phyloP scores from a whole-genome alignment of 108 stramenopile genomes.

The Nitzschia putrida region DNA sequence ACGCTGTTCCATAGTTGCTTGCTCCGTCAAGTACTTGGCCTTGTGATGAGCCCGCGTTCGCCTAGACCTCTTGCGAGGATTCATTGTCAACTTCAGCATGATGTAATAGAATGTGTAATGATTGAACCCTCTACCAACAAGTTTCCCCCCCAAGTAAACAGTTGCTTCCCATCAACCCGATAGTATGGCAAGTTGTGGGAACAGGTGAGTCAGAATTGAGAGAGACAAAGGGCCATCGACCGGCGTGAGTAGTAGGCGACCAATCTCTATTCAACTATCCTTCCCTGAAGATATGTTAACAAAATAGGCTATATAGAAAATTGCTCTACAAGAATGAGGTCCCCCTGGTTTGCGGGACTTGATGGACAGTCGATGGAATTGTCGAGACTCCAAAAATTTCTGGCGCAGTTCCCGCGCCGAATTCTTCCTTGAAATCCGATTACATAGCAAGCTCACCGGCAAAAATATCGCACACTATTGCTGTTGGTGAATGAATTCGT shows the following conservation, averaged over 20 bases:
- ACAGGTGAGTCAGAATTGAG: slow-evolving; percentile 8
- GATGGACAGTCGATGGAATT: background rate
- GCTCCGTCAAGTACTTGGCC: slow-evolving; percentile 9
- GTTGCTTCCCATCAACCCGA: background rate
- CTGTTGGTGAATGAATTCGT: slow-evolving; percentile 1
- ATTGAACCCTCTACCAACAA: background rate
- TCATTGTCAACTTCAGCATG: slow-evolving; percentile 68
- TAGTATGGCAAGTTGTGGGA: slow-evolving; percentile 9
- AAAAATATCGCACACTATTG: slow-evolving; percentile 2
- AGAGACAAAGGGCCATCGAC: background rate
- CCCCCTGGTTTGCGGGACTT: slow-evolving; percentile 11
- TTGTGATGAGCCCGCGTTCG: slow-evolving; percentile 27
- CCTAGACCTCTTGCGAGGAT: slow-evolving; percentile 49
- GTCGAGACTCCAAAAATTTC: slow-evolving; percentile 9
- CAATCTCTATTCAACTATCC: background rate
- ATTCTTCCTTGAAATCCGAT: background rate
- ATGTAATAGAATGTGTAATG: slow-evolving; percentile 8
- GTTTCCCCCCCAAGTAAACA: slow-evolving; percentile 10
- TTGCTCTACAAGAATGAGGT: slow-evolving; percentile 3
- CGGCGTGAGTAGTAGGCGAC: slow-evolving; percentile 4
- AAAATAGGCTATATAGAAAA: slow-evolving; percentile 23
- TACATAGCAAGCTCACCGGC: background rate
- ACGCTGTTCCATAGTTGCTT: slow-evolving; percentile 25
- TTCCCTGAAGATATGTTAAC: background rate
- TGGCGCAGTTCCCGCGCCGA: slow-evolving; percentile 2